A percentile compares a stretch with the other conserved stretches of the same genome.
These are phyloP conservation scores for Candida pseudocylindracea DNA, from an alignment of 1,139 yeast genomes.

Conservation along the genomic window DNA sequence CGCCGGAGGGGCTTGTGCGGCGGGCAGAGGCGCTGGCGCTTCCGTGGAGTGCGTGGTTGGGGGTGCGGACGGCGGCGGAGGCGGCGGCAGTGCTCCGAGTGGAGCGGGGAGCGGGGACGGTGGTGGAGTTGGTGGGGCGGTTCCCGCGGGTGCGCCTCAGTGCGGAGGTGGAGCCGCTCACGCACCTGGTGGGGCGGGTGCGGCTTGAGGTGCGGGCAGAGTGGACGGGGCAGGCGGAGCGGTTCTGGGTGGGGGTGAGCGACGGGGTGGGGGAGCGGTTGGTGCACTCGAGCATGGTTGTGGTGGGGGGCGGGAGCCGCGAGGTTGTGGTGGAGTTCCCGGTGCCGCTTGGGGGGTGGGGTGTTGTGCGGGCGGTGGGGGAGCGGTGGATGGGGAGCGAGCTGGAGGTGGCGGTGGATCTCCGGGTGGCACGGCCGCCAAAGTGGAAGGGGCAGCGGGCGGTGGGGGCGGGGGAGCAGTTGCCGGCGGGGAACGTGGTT, in stretches of 20 bases:
- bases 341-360: slow-evolving; percentile 31
- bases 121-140: slow-evolving; percentile 37
- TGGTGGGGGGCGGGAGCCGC: slow-evolving; percentile 21
- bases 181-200: slow-evolving; percentile 40
- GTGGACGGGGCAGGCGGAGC: slow-evolving; percentile 60
- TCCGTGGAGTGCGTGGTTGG: no score
- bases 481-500: no score
- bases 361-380: slow-evolving; percentile 49
- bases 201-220: slow-evolving; percentile 46
- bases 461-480: no score
- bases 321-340: slow-evolving; percentile 45
- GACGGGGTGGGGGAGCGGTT: slow-evolving; percentile 68
- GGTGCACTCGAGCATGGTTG: slow-evolving; percentile 32
- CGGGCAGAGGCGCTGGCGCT: slow-evolving; percentile 30
- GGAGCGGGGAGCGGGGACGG: slow-evolving; percentile 40
- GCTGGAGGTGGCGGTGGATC: slow-evolving; percentile 9
- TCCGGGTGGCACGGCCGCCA: no score
- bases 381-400: slow-evolving; percentile 77
- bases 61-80: slow-evolving; percentile 33
- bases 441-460: no score
- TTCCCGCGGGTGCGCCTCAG: slow-evolving; percentile 47
- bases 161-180: slow-evolving; percentile 55
- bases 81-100: slow-evolving; percentile 67
- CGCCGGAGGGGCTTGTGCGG: slow-evolving; percentile 46
- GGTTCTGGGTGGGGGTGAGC: slow-evolving; percentile 51